phyloP scores from a whole-genome alignment of 257 asterid genomes.

The Verbascum thapsus region DNA sequence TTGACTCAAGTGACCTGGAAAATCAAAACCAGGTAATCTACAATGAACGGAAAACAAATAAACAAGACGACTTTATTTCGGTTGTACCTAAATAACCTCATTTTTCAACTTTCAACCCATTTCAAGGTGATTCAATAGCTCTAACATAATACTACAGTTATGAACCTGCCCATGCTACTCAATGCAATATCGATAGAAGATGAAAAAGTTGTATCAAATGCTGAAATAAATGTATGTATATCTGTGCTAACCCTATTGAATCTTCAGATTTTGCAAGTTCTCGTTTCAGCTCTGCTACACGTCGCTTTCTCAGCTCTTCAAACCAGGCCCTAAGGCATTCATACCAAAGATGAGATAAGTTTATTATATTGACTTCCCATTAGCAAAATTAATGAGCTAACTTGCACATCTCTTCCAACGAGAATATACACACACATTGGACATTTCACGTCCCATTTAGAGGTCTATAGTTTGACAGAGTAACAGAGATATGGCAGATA shows the following conservation, averaged over 20 bases:
- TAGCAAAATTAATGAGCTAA: background rate
- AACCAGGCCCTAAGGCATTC: constrained; percentile 62
- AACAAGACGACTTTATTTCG: too few species aligned
- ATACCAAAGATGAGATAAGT: constrained; percentile 22
- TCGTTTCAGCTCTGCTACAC: constrained; percentile 57
- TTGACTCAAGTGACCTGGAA: constrained; percentile 74
- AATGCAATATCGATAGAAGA: too few species aligned
- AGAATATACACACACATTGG: background rate
- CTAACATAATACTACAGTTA: too few species aligned
- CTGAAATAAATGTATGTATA: background rate
- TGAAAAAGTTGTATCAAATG: background rate
- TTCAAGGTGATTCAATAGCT: too few species aligned
- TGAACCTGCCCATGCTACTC: too few species aligned
- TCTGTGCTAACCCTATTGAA: constrained; percentile 53
- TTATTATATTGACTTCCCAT: background rate
- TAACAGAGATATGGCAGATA: background rate
- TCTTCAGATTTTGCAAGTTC: constrained; percentile 55
- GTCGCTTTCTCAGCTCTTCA: constrained; percentile 56
- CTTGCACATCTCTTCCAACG: background rate
- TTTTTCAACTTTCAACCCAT: too few species aligned
- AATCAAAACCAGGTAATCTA: too few species aligned
- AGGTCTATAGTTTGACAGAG: background rate
- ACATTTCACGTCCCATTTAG: background rate
- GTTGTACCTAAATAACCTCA: too few species aligned
- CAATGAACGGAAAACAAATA: too few species aligned